A percentile compares a stretch with the other conserved stretches of the same genome.
Evolutionary conservation across 345 rosid species (phyloP).

Genomic region (Cardiospermum halicacabum): DNA sequence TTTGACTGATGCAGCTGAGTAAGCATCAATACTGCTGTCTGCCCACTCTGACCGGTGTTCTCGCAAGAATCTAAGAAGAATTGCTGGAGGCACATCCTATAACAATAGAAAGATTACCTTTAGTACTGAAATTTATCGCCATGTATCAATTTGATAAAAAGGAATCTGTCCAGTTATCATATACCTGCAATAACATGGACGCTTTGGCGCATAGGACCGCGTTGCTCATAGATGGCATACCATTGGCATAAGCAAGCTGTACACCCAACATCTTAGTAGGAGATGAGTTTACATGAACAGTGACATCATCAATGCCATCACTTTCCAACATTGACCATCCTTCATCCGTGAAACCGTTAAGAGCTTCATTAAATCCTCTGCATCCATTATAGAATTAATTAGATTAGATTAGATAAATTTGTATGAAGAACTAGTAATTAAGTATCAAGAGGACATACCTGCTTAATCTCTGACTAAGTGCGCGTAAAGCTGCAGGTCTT

Average conservation of each 20-base stretch:
- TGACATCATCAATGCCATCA: slow-evolving; percentile 92
- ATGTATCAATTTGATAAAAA: too few relatives aligned
- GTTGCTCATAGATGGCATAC: slow-evolving; percentile 66
- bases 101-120: slow-evolving; percentile 4
- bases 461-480: slow-evolving; percentile 85
- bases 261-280: slow-evolving; percentile 76
- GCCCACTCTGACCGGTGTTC: slow-evolving; percentile 99
- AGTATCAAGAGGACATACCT: slow-evolving; percentile 34
- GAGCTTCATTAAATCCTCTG: slow-evolving; percentile 97
- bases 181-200: slow-evolving; percentile 90
- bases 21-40: slow-evolving; percentile 84
- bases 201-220: slow-evolving; percentile 92
- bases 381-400: not conserved
- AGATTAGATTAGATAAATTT: slow-evolving; percentile 11
- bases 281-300: slow-evolving; percentile 84
- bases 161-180: not conserved
- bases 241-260: slow-evolving; percentile 61
- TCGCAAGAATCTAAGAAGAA: slow-evolving; percentile 80
- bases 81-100: slow-evolving; percentile 95
- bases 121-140: not conserved
- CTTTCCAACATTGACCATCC: slow-evolving; percentile 96
- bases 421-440: not conserved
- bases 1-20: slow-evolving; percentile 88
- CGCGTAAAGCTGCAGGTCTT: slow-evolving; percentile 89
- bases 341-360: slow-evolving; percentile 87